Percentiles rank a stretch among this genome's conserved stretches.
phyloP scores from a whole-genome alignment of 1,284 basidiomycete species.

The Xanthoconium separans region DNA sequence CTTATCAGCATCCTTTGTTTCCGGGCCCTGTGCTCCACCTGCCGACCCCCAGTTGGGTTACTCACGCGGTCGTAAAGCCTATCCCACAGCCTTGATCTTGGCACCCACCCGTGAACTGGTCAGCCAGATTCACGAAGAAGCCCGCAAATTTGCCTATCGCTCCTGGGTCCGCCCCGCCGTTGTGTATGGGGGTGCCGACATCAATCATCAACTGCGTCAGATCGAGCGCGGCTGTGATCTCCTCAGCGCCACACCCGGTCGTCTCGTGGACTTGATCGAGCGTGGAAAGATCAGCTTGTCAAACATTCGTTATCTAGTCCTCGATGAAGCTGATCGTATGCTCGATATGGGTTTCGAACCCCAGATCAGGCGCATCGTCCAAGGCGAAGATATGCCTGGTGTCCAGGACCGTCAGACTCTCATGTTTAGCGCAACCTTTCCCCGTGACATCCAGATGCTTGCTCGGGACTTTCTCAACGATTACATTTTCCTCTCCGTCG shows the following conservation, averaged over 20 bases:
- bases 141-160: slow-evolving; percentile 98
- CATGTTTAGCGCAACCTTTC: slow-evolving; percentile 99
- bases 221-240: slow-evolving; percentile 98
- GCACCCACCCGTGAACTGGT: slow-evolving; percentile 99
- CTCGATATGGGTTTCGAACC: slow-evolving; percentile 99
- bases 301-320: slow-evolving; percentile 97
- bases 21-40: slow-evolving; percentile 76
- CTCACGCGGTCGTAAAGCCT: slow-evolving; percentile 82
- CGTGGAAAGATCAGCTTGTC: slow-evolving; percentile 95
- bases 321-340: slow-evolving; percentile 99
- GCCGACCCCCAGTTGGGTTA: slow-evolving; percentile 55
- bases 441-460: slow-evolving; percentile 97
- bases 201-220: slow-evolving; percentile 89
- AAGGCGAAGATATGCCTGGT: slow-evolving; percentile 98
- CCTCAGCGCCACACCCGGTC: slow-evolving; percentile 96
- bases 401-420: slow-evolving; percentile 93
- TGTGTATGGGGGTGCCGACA: slow-evolving; percentile 99
- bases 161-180: slow-evolving; percentile 99
- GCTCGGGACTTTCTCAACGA: slow-evolving; percentile 95
- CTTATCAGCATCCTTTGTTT: slow-evolving; percentile 88
- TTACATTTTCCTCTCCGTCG: slow-evolving; percentile 98
- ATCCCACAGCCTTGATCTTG: slow-evolving; percentile 93
- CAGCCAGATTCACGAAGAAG: slow-evolving; percentile 99
- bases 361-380: slow-evolving; percentile 97
- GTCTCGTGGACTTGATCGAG: slow-evolving; percentile 98